Conservation (phyloP, 345 rosid species). For the Eucalyptus sp. region DNA sequence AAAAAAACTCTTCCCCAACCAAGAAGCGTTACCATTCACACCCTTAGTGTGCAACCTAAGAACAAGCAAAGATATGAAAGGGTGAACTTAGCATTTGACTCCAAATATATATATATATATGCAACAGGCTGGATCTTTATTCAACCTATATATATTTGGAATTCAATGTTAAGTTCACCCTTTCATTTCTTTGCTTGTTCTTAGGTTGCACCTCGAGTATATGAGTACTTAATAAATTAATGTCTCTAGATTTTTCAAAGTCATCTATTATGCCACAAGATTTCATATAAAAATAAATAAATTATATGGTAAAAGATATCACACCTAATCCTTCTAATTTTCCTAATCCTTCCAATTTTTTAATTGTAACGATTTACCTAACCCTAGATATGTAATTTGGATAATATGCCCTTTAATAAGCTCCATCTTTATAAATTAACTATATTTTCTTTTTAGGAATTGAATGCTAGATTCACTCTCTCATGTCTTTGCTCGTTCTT, state of each 20-base stretch:
- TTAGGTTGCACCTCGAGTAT: background rate
- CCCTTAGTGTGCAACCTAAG: no score
- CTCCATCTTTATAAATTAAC: background rate
- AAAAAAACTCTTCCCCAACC: no score
- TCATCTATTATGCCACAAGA: background rate
- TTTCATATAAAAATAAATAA: no score
- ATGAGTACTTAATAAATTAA: no score
- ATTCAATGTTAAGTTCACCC: background rate
- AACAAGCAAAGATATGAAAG: no score
- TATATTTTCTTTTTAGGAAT: background rate
- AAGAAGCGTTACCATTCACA: no score
- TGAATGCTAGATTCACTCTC: background rate
- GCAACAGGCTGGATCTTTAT: no score
- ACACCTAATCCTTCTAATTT: background rate
- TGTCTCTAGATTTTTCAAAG: no score
- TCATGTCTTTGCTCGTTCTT: background rate
- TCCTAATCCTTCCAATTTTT: background rate
- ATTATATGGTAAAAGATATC: background rate
- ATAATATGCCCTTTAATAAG: background rate
- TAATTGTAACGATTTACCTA: background rate
- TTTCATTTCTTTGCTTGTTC: background rate
- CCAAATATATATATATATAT: no score
- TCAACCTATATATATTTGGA: background rate
- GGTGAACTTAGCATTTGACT: no score
- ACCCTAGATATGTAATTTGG: background rate